phyloP scores from a whole-genome alignment of 768 basidiomycete genomes.

The Multifurca ochricompacta region DNA sequence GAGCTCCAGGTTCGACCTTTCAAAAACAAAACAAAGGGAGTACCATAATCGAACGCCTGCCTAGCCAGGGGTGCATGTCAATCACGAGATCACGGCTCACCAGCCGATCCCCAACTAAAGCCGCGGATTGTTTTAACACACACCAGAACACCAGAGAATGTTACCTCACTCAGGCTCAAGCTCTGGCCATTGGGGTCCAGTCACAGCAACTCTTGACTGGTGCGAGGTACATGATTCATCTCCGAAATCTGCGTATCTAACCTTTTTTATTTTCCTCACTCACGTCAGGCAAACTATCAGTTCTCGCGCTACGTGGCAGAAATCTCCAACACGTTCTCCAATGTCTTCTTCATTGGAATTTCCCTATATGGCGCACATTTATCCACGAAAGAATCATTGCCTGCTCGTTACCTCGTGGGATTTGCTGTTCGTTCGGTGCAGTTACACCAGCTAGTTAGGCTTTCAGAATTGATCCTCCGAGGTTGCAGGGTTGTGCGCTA shows the following conservation, averaged over 20 bases:
- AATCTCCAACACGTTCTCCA: slow-evolving; percentile 60
- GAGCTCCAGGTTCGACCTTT: too few species aligned
- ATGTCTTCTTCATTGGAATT: slow-evolving; percentile 48
- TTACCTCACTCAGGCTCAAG: too few species aligned
- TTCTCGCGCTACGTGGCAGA: slow-evolving; percentile 74
- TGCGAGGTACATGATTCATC: slow-evolving; percentile 46
- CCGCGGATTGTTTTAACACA: too few species aligned
- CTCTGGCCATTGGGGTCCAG: slow-evolving; percentile 42
- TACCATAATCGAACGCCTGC: too few species aligned
- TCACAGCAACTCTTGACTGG: slow-evolving; percentile 68
- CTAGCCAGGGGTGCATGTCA: too few species aligned
- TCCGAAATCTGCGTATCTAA: slow-evolving; percentile 5
- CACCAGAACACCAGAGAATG: too few species aligned
- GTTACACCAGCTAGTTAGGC: not conserved
- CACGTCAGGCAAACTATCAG: slow-evolving; percentile 60
- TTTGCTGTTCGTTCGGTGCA: slow-evolving; percentile 25
- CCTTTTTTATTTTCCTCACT: not conserved
- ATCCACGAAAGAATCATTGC: slow-evolving; percentile 28
- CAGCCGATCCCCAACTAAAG: too few species aligned
- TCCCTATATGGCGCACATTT: slow-evolving; percentile 42
- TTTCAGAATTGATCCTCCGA: not conserved
- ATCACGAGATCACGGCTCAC: too few species aligned
- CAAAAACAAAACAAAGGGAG: too few species aligned
- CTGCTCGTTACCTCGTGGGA: slow-evolving; percentile 31
- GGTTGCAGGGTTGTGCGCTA: slow-evolving; percentile 49